Evolutionary conservation across 192 early-diverging fungal genomes (phyloP), one percentile per base, ranked within the genome.

Genomic region (Coemansia interrupta): DNA sequence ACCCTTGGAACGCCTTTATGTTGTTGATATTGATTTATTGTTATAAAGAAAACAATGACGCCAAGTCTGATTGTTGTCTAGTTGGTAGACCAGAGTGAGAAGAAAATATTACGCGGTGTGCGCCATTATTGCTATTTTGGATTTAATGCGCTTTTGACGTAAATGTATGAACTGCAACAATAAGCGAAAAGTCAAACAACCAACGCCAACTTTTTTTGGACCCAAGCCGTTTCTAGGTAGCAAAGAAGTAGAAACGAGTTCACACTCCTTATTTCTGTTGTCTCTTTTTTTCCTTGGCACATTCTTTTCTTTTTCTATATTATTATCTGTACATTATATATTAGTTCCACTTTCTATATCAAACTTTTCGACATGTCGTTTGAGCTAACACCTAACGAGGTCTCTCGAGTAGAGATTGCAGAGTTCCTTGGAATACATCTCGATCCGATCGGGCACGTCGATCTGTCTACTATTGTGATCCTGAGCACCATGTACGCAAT

Each of bases 381-480:
- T 50, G 23, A 23, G 9, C n/a, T 50, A 26, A 38, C 19, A 19
- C 30, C 47, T 12, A 41, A 22, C 1, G 74, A 78, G 26, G 58
- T 71, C 43, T 36, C 30, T 2, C 60, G 74, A 5, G 50, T 78
- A 6, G 61, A 68, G 39, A 24, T 61, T 12, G 74, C 74, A 19
- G 44, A 20, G 20, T 71, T 68, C 19, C 54, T 71, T 1, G 74
- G 67, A 2, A 42, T 78, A 3, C 54, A 61, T n/a, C 58, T 78
- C 4, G 68, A 71, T 45, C 74, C 74, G 0, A 60, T 71, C 5
- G 57, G 74, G 8, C 53, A 70, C 44, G 60, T 78, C 1, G 74
- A 78, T 22, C 30, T 78, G 18, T 78, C 74, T 2, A 78, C 68
- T 0, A 78, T 78, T 5, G 47, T 64, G 9, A 58, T 78, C 0